Conservation (phyloP, 371 early-diverging fungal species). For the Mucor piriformis region DNA sequence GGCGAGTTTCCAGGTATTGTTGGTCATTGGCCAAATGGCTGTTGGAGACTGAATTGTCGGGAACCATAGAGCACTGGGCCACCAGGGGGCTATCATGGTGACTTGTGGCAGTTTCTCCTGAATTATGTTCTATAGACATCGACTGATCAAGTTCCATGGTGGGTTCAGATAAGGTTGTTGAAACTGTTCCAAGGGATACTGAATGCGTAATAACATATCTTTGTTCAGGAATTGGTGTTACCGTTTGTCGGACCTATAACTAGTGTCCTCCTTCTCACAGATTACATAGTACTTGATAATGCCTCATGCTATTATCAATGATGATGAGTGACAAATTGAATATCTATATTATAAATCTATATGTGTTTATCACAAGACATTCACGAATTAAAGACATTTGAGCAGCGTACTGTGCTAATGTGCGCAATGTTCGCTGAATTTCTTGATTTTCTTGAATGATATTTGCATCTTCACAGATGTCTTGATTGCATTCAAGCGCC, state of each 20-base stretch:
- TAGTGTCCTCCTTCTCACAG: too few species aligned
- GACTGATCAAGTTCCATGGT: constrained; percentile 13
- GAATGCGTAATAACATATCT: too few species aligned
- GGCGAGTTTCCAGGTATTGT: constrained; percentile 4
- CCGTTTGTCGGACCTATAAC: too few species aligned
- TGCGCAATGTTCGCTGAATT: background rate
- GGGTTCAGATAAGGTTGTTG: background rate
- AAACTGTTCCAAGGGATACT: constrained; percentile 11
- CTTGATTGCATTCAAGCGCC: too few species aligned
- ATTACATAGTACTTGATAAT: too few species aligned
- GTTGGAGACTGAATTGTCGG: constrained; percentile 11
- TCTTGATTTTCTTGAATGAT: too few species aligned
- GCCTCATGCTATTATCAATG: too few species aligned
- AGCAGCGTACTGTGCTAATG: background rate
- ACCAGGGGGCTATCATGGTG: constrained; percentile 5
- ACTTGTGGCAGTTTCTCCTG: constrained; percentile 1
- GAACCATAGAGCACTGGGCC: constrained; percentile 23
- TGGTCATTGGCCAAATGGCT: background rate
- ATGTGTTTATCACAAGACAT: too few species aligned
- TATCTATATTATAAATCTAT: too few species aligned
- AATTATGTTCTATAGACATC: background rate
- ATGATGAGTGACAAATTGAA: too few species aligned
- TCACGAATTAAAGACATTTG: background rate
- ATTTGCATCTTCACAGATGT: too few species aligned
- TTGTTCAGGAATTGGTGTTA: too few species aligned